Evolutionary conservation across 164 flowering plant genomes (phyloP).

Genomic region (Magnolia sinica): DNA sequence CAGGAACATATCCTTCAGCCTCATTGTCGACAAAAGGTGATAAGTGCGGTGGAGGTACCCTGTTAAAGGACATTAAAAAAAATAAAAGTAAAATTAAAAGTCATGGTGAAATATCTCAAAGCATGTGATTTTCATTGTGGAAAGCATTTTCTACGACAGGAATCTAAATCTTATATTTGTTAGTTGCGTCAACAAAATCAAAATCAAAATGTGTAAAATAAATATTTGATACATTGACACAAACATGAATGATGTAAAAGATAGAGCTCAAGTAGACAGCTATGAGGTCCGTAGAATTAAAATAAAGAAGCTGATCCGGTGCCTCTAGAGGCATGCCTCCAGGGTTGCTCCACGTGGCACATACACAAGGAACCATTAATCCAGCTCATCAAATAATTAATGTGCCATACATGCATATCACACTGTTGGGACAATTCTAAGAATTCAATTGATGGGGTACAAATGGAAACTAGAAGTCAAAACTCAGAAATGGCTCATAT

Average conservation of each 20-base stretch:
- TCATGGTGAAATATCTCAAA: not conserved
- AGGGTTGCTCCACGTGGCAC: too few species aligned
- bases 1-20: constrained; percentile 85
- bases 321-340: too few species aligned
- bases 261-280: not conserved
- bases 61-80: constrained; percentile 15
- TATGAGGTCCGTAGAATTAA: too few species aligned
- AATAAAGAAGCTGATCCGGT: too few species aligned
- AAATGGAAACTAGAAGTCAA: too few species aligned
- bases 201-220: too few species aligned
- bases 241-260: not conserved
- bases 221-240: not conserved
- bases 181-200: not conserved
- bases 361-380: too few species aligned
- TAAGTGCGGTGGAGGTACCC: constrained; percentile 90
- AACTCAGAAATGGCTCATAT: too few species aligned
- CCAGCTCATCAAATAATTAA: too few species aligned
- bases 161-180: not conserved
- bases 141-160: not conserved
- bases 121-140: not conserved
- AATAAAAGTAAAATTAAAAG: not conserved
- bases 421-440: too few species aligned
- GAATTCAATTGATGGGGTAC: too few species aligned
- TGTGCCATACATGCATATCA: too few species aligned
- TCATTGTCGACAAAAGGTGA: constrained; percentile 97